These are phyloP conservation scores for Capsicum rhomboideum DNA, from an alignment of 257 asterid species.

Conservation along the genomic window DNA sequence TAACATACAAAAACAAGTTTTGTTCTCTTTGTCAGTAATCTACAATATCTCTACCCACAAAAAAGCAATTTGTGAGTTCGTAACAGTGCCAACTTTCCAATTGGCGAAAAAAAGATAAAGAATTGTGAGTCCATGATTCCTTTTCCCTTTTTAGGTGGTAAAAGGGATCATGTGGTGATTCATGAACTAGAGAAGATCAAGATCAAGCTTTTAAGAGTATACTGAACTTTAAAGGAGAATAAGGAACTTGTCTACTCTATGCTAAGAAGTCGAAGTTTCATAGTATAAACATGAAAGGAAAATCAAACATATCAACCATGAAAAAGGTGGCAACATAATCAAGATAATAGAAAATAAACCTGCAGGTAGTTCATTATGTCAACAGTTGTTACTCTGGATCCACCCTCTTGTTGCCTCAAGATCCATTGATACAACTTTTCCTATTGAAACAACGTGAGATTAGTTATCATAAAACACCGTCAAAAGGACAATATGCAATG, in stretches of 20 bases:
- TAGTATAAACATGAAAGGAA: background rate
- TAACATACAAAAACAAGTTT: background rate
- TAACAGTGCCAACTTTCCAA: background rate
- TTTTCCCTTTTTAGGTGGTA: background rate
- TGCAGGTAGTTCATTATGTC: slow-evolving; percentile 36
- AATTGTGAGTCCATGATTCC: background rate
- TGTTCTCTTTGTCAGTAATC: background rate
- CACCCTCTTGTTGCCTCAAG: slow-evolving; percentile 41
- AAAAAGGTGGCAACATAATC: background rate
- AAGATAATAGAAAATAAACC: slow-evolving; percentile 12
- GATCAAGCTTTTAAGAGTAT: background rate
- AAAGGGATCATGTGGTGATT: background rate
- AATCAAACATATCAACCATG: background rate
- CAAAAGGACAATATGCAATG: background rate
- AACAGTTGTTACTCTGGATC: slow-evolving; percentile 31
- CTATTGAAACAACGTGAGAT: slow-evolving; percentile 9
- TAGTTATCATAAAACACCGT: background rate
- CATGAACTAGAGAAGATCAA: background rate
- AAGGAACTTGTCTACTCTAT: background rate
- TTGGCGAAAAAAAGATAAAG: background rate
- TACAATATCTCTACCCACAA: background rate
- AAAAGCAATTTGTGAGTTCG: background rate
- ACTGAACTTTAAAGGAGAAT: background rate
- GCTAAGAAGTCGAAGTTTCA: background rate
- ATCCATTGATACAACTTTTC: slow-evolving; percentile 45